Percentiles rank a stretch among this genome's conserved stretches.
These are phyloP conservation scores for Leptosphaerulina australis DNA, from an alignment of 2,329 filamentous ascomycete species.

Conservation along the genomic window DNA sequence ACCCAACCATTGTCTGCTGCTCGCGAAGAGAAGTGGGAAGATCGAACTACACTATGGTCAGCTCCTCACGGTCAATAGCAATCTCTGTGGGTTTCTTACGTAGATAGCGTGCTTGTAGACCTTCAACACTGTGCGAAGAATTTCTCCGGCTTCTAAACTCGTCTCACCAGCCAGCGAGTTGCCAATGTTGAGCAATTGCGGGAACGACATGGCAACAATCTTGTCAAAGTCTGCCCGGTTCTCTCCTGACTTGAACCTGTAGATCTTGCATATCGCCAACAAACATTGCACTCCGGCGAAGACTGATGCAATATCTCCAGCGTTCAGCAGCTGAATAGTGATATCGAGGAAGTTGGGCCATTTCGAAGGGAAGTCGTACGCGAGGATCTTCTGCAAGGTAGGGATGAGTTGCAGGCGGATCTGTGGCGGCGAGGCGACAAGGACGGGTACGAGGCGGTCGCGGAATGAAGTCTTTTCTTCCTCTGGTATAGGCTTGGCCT, in stretches of 20 bases:
- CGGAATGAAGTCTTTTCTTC: constrained; percentile 87
- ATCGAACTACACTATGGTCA: constrained; percentile 70
- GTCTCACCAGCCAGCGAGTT: constrained; percentile 88
- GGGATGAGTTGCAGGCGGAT: constrained; percentile 93
- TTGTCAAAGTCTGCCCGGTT: constrained; percentile 87
- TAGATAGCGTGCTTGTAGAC: constrained; percentile 98
- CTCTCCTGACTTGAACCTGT: constrained; percentile 88
- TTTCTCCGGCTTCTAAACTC: constrained; percentile 92
- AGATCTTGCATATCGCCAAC: constrained; percentile 91
- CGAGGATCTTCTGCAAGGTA: constrained; percentile 92
- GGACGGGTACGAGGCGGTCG: constrained; percentile 84
- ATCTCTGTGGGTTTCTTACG: constrained; percentile 59
- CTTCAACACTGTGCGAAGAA: constrained; percentile 94
- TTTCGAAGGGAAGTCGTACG: constrained; percentile 90
- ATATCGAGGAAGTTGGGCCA: constrained; percentile 96
- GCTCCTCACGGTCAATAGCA: constrained; percentile 6
- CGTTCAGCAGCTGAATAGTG: constrained; percentile 85
- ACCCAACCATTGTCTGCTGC: constrained; percentile 84
- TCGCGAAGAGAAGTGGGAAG: constrained; percentile 78
- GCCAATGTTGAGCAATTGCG: constrained; percentile 83
- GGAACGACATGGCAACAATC: constrained; percentile 90
- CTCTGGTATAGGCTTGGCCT: constrained; percentile 79
- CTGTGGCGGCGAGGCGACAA: constrained; percentile 78
- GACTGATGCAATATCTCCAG: constrained; percentile 83
- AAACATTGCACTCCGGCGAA: constrained; percentile 94